Percentiles rank a stretch among this genome's conserved stretches.
These are phyloP conservation scores for Aspergillus coremiiformis DNA, from an alignment of 495 filamentous ascomycete species.

Conservation along the genomic window DNA sequence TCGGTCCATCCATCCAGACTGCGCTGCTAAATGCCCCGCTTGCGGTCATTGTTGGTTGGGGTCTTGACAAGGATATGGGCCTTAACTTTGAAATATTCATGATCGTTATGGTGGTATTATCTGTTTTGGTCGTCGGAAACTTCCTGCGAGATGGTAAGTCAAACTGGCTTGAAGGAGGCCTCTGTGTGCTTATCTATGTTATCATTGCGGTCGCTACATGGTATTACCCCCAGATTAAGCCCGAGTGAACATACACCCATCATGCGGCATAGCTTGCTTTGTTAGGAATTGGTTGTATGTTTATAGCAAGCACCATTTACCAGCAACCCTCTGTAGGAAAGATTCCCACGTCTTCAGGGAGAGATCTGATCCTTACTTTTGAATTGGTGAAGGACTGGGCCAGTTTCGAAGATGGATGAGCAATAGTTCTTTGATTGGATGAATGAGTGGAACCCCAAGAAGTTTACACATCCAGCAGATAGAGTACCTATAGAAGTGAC, in stretches of 20 bases:
- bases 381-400: too few relatives aligned
- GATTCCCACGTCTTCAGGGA: too few relatives aligned
- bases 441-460: too few relatives aligned
- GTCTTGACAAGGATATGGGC: constrained; percentile 60
- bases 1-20: constrained; percentile 84
- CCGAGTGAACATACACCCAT: background rate
- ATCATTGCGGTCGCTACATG: constrained; percentile 49
- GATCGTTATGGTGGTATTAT: constrained; percentile 75
- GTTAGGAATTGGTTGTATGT: background rate
- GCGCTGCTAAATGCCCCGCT: constrained; percentile 83
- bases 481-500: too few relatives aligned
- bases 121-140: constrained; percentile 79
- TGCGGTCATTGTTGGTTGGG: constrained; percentile 80
- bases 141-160: constrained; percentile 72
- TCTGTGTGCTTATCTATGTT: constrained; percentile 58
- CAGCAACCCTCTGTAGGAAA: too few relatives aligned
- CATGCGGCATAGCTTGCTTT: background rate
- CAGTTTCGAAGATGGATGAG: too few relatives aligned
- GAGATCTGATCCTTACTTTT: too few relatives aligned
- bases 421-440: too few relatives aligned
- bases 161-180: constrained; percentile 71
- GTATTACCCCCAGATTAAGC: constrained; percentile 39
- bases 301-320: background rate
- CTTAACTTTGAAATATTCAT: constrained; percentile 87
- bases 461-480: too few relatives aligned